Conservation (phyloP, 225 moss, liverwort and hornwort genomes). For the Thuidium tamariscinum region DNA sequence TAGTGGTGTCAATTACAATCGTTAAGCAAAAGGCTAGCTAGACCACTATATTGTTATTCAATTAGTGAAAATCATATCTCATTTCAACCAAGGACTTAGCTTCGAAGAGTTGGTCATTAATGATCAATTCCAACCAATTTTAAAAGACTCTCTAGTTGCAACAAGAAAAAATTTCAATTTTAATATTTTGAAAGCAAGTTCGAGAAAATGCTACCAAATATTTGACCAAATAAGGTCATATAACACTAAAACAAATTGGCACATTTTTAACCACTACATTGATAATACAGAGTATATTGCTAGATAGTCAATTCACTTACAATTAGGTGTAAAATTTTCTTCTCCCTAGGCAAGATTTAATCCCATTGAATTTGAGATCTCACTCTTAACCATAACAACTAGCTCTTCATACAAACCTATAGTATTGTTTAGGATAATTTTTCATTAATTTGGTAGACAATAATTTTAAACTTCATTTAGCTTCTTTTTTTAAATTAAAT, state of each 20-base stretch:
- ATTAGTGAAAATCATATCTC: background rate
- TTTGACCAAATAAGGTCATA: background rate
- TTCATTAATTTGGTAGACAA: background rate
- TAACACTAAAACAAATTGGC: background rate
- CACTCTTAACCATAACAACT: background rate
- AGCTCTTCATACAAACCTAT: background rate
- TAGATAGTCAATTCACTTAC: background rate
- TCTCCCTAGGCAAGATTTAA: background rate
- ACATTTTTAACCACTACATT: background rate
- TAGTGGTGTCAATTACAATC: background rate
- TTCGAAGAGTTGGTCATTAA: background rate
- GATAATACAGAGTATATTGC: fast-evolving
- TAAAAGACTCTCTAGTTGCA: background rate
- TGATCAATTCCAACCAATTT: background rate
- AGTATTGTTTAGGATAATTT: background rate
- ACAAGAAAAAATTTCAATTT: background rate
- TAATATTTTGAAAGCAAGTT: background rate
- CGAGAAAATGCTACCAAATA: background rate
- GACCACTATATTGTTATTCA: background rate
- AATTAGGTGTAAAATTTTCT: background rate
- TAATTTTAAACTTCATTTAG: background rate
- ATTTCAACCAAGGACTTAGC: background rate
- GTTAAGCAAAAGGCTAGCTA: background rate
- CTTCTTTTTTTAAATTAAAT: no score
- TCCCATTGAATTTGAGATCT: background rate